phyloP scores from a whole-genome alignment of 2,329 filamentous ascomycete species.

The Beauveria australis region DNA sequence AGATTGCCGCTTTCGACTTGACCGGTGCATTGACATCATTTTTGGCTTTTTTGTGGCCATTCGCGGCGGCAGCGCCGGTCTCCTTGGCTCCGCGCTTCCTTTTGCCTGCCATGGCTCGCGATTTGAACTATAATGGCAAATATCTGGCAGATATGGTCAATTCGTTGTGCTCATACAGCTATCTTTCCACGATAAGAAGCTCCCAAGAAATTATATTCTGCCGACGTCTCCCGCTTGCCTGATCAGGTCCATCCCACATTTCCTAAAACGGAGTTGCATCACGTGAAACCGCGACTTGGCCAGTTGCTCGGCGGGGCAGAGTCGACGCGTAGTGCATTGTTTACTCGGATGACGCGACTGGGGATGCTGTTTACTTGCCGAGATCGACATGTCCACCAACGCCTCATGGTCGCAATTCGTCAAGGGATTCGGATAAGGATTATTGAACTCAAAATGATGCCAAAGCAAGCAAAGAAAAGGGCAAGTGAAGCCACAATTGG shows the following conservation, averaged over 20 bases:
- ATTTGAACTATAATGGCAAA: conserved; percentile 12
- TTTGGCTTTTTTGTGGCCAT: conserved; percentile 26
- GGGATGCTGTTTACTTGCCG: conserved; percentile 2
- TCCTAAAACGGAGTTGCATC: background rate
- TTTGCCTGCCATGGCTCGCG: conserved; percentile 24
- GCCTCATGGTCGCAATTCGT: background rate
- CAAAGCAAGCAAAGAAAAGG: background rate
- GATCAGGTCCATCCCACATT: background rate
- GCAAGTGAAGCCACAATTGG: background rate
- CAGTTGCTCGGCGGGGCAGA: conserved; percentile 5
- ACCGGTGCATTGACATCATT: conserved; percentile 18
- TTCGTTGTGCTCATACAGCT: background rate
- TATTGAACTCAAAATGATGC: background rate
- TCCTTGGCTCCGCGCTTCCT: conserved; percentile 25
- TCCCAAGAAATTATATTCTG: conserved; percentile 11
- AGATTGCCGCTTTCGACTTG: conserved; percentile 14
- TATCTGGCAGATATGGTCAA: conserved; percentile 15
- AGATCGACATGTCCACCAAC: background rate
- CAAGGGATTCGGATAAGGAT: background rate
- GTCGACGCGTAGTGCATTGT: conserved; percentile 6
- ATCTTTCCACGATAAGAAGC: background rate
- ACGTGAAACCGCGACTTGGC: conserved; percentile 1
- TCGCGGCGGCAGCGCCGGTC: conserved; percentile 15
- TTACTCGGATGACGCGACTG: conserved; percentile 10
- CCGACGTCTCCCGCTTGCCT: background rate